Conservation (phyloP, 106 monocot genomes). For the Dendrobium officinale region DNA sequence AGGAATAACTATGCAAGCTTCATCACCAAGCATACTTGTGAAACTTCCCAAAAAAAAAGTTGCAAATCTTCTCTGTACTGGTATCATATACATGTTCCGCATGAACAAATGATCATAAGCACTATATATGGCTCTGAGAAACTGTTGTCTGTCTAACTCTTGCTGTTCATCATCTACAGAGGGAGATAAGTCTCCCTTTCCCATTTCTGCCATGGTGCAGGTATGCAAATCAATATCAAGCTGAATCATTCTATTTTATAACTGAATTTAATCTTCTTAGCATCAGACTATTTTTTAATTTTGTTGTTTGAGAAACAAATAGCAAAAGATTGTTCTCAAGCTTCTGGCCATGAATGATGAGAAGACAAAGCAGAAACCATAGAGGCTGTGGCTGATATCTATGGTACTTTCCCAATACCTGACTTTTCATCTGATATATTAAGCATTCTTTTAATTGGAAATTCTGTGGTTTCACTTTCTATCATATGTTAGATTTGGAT, state of each 20-base stretch:
- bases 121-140: no score
- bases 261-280: neutral
- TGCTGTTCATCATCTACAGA: no score
- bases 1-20: no score
- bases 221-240: neutral
- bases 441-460: neutral
- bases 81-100: no score
- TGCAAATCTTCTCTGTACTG: no score
- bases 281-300: neutral
- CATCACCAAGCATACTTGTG: no score
- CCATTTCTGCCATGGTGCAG: neutral
- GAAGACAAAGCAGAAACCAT: constrained; percentile 56
- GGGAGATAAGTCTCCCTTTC: no score
- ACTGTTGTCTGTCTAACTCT: no score
- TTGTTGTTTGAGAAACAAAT: neutral
- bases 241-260: neutral
- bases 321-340: constrained; percentile 56
- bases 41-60: no score
- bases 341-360: constrained; percentile 45
- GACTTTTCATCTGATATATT: neutral
- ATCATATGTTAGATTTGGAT: no score
- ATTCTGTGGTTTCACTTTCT: neutral
- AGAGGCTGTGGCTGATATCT: constrained; percentile 50
- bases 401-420: constrained; percentile 20
- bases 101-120: no score